phyloP scores from a whole-genome alignment of 2,329 filamentous ascomycete genomes.

The Colletotrichum spinosum region DNA sequence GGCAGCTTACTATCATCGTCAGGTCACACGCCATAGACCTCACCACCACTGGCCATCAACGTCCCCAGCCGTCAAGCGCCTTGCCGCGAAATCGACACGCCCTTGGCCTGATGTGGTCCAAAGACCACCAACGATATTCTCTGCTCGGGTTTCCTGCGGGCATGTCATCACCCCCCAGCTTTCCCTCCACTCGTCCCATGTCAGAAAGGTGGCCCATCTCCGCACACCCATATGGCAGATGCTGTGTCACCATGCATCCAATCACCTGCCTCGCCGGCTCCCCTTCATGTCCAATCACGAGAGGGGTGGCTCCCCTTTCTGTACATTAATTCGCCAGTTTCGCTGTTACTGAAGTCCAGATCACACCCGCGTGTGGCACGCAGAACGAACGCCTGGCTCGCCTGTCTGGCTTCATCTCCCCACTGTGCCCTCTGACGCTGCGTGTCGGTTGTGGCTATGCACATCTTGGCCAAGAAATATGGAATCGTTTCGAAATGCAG shows the following conservation, averaged over 20 bases:
- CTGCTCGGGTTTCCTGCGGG: slow-evolving; percentile 14
- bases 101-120: neutral
- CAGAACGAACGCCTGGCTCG: too few species aligned
- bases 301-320: slow-evolving; percentile 17
- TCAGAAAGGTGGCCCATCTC: neutral
- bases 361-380: neutral
- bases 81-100: neutral
- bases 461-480: slow-evolving; percentile 14
- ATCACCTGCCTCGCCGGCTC: slow-evolving; percentile 15
- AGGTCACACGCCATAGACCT: neutral
- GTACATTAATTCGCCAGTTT: slow-evolving; percentile 17
- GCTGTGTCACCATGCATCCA: slow-evolving; percentile 26
- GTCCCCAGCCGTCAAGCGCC: neutral
- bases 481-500: slow-evolving; percentile 5
- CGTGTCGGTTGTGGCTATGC: slow-evolving; percentile 30
- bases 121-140: too few species aligned
- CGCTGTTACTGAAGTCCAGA: neutral
- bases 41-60: slow-evolving; percentile 1
- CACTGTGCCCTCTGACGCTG: neutral
- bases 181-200: slow-evolving; percentile 25
- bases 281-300: slow-evolving; percentile 16
- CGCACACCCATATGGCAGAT: slow-evolving; percentile 11
- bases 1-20: neutral
- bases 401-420: too few species aligned
- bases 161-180: slow-evolving; percentile 26